Percentiles rank a stretch among this genome's conserved stretches.
phyloP scores from a whole-genome alignment of 495 filamentous ascomycete genomes.

The Aspergillus diversus region DNA sequence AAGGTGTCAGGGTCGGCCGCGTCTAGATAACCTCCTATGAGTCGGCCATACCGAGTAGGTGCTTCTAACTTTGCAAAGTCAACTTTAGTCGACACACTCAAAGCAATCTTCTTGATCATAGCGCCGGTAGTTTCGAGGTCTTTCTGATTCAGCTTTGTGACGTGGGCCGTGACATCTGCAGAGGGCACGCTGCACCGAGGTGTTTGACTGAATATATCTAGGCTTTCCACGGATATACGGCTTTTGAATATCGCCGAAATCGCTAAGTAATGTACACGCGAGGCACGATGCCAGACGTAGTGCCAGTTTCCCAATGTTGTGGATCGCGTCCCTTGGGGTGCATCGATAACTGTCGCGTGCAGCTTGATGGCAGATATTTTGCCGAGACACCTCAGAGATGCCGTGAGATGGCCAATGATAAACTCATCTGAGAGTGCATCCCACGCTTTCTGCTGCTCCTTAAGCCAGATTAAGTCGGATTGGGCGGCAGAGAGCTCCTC shows the following conservation, averaged over 20 bases:
- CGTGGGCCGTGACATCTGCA: background rate
- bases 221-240: background rate
- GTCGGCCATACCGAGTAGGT: background rate
- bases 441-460: background rate
- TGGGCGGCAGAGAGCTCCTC: background rate
- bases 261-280: constrained; percentile 1
- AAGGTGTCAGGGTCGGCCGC: background rate
- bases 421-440: constrained; percentile 1
- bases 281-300: background rate
- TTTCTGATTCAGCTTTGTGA: background rate
- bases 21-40: background rate
- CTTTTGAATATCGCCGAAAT: background rate
- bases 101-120: constrained; percentile 3
- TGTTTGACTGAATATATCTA: constrained; percentile 4
- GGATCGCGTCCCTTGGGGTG: background rate
- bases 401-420: background rate
- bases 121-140: background rate
- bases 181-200: constrained; percentile 2
- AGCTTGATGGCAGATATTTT: constrained; percentile 3
- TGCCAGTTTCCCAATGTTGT: background rate
- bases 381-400: background rate
- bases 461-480: background rate
- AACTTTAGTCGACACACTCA: constrained; percentile 1
- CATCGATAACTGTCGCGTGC: background rate
- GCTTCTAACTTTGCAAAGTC: background rate